These are phyloP conservation scores for Reutealis trisperma DNA, from an alignment of 345 rosid species.

Conservation along the genomic window DNA sequence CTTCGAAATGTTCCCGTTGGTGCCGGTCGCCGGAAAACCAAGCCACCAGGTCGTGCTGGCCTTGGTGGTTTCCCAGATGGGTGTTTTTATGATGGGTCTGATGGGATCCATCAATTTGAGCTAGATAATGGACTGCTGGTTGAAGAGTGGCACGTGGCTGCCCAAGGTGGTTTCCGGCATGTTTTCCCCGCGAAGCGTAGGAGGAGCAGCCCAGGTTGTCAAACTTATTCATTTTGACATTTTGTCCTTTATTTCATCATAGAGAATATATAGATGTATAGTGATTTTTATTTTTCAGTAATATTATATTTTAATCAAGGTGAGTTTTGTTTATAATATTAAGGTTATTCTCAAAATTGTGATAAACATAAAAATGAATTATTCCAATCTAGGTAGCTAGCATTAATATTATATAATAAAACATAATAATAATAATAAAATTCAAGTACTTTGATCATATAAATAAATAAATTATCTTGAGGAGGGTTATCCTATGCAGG, in stretches of 20 bases:
- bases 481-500: too few relatives aligned
- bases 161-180: constrained; percentile 58
- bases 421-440: too few relatives aligned
- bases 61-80: constrained; percentile 33
- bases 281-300: too few relatives aligned
- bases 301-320: too few relatives aligned
- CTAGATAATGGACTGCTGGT: constrained; percentile 42
- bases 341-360: too few relatives aligned
- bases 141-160: constrained; percentile 59
- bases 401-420: too few relatives aligned
- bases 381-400: too few relatives aligned
- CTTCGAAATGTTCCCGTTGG: constrained; percentile 93
- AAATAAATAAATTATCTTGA: too few relatives aligned
- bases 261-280: neutral
- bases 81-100: constrained; percentile 44
- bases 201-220: constrained; percentile 53
- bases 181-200: constrained; percentile 63
- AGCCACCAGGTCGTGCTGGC: constrained; percentile 56
- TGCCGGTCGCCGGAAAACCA: constrained; percentile 87
- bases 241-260: neutral
- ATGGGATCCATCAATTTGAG: constrained; percentile 50
- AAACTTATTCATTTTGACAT: constrained; percentile 41
- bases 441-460: too few relatives aligned
- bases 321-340: too few relatives aligned
- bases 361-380: too few relatives aligned